These are phyloP conservation scores for Pelargonium australe DNA, from an alignment of 441 rosid genomes.

Conservation along the genomic window DNA sequence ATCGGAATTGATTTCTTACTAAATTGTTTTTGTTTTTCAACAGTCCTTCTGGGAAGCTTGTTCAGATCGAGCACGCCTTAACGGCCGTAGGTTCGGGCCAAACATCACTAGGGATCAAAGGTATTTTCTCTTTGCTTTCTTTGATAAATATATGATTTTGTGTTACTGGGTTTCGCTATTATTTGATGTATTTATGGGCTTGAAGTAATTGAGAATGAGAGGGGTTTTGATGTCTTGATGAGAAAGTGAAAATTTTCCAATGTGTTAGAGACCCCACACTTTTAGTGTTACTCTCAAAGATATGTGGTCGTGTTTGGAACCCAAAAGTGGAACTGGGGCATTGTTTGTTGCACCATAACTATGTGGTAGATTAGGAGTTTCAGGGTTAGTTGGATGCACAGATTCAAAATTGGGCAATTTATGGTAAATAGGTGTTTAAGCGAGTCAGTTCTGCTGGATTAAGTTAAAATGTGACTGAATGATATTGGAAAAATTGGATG, in stretches of 20 bases:
- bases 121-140: conserved; percentile 15
- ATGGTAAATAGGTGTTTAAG: not conserved
- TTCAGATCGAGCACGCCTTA: conserved; percentile 96
- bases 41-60: conserved; percentile 99
- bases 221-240: not conserved
- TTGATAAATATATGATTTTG: conserved; percentile 1
- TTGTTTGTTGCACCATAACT: not conserved
- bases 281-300: not conserved
- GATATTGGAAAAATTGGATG: not conserved
- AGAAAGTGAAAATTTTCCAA: not conserved
- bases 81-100: conserved; percentile 98
- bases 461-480: not conserved
- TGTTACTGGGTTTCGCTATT: not conserved
- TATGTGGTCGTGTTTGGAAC: not conserved
- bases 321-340: not conserved
- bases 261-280: not conserved
- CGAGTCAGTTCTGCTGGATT: not conserved
- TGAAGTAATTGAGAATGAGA: not conserved
- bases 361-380: not conserved
- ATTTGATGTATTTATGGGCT: not conserved
- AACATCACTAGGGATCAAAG: conserved; percentile 93
- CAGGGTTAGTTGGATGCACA: not conserved
- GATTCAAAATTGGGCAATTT: not conserved
- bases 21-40: not conserved
- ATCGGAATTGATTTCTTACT: not conserved